Evolutionary conservation across 2,329 filamentous ascomycete species (phyloP).

Genomic region (Sclerotinia borealis): DNA sequence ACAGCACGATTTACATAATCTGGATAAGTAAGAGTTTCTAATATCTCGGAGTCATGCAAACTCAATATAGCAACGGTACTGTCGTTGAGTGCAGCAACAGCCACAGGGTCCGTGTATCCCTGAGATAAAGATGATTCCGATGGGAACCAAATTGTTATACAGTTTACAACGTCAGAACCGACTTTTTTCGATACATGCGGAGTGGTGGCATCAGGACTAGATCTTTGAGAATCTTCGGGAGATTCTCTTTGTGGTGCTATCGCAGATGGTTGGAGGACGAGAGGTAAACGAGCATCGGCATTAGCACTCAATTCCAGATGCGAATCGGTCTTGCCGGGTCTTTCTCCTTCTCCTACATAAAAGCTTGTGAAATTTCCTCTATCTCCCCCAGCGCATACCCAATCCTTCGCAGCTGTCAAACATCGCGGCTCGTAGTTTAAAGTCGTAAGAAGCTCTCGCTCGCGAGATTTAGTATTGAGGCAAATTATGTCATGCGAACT

Average conservation of each 20-base stretch:
- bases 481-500: constrained; percentile 65
- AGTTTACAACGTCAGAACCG: constrained; percentile 58
- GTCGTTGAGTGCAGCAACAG: constrained; percentile 84
- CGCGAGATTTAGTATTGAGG: constrained; percentile 62
- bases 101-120: constrained; percentile 51
- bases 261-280: constrained; percentile 39
- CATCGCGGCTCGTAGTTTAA: constrained; percentile 75
- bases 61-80: constrained; percentile 80
- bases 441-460: constrained; percentile 66
- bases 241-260: constrained; percentile 18
- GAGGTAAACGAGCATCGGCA: constrained; percentile 51
- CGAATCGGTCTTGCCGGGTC: not conserved
- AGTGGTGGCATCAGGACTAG: constrained; percentile 16
- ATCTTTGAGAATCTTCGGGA: constrained; percentile 13
- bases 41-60: constrained; percentile 58
- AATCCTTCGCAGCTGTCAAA: constrained; percentile 77
- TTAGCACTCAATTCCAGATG: constrained; percentile 33
- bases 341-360: constrained; percentile 22
- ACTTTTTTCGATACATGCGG: constrained; percentile 45
- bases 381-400: constrained; percentile 86
- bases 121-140: constrained; percentile 28
- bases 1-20: constrained; percentile 89
- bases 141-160: constrained; percentile 58
- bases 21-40: constrained; percentile 68
- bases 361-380: constrained; percentile 66